These are phyloP conservation scores for Talaromyces sp. DNA, from an alignment of 2,329 filamentous ascomycete genomes.

Conservation along the genomic window DNA sequence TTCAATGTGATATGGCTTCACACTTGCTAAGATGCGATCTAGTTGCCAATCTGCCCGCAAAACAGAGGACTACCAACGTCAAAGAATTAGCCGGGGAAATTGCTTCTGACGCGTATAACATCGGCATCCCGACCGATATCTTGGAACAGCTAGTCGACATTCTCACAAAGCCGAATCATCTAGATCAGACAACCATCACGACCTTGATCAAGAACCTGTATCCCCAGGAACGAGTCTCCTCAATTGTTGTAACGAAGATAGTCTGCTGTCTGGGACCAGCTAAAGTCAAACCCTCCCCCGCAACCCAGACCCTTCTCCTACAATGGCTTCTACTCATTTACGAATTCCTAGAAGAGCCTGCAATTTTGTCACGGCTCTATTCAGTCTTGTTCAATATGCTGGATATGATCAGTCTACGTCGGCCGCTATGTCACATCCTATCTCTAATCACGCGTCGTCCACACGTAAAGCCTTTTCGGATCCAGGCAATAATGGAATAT, in stretches of 20 bases:
- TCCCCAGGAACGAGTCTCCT: conserved; percentile 62
- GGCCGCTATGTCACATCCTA: conserved; percentile 68
- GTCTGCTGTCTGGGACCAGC: conserved; percentile 75
- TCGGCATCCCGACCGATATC: conserved; percentile 61
- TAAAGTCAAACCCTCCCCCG: conserved; percentile 67
- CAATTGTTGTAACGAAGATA: conserved; percentile 60
- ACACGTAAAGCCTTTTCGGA: conserved; percentile 79
- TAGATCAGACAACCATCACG: conserved; percentile 72
- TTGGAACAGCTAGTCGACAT: conserved; percentile 65
- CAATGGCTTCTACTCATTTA: conserved; percentile 77
- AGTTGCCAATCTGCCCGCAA: conserved; percentile 54
- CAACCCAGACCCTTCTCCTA: conserved; percentile 67
- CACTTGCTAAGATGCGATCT: conserved; percentile 4
- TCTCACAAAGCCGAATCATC: conserved; percentile 61
- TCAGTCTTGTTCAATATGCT: conserved; percentile 75
- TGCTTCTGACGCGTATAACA: conserved; percentile 61
- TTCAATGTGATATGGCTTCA: not conserved
- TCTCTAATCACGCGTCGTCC: conserved; percentile 75
- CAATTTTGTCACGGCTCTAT: conserved; percentile 66
- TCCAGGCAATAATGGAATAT: conserved; percentile 64
- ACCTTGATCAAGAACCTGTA: conserved; percentile 72
- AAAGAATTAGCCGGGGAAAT: conserved; percentile 63
- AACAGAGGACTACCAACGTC: conserved; percentile 61
- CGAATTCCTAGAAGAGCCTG: conserved; percentile 63
- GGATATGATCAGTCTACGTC: conserved; percentile 74